Base-by-base conservation (phyloP, 768 basidiomycete species). In the Dacryopinax primogenitus region DNA sequence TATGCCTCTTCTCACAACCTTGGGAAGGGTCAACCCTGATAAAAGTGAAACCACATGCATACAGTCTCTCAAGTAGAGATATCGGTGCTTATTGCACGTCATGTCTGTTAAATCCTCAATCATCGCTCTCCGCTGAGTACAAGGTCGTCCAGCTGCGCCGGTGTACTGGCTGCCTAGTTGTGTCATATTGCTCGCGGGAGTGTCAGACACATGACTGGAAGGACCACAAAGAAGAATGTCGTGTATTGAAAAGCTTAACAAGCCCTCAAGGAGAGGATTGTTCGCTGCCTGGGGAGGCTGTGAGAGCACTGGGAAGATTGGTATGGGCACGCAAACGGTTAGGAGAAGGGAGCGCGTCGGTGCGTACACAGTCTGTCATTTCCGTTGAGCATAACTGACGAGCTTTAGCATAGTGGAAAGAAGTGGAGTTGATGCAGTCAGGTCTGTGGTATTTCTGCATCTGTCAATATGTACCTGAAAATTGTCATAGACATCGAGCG, bases 171-270 rank as follows among this genome's bases (percentile, higher is more conserved):
- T 98, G 95, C 72, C 82, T 81, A 62, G 75, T 77, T 0, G 71
- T 90, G 0, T 80, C 82, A 70, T 98, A 97, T 70, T 97, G 95
- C 72, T 81, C 86, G 1, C 69, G 90, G 85, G 72, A 72, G 37
- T 92, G 90, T 70, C 90, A 92, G 76, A 83, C 76, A 39, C 72
- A 73, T 32, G 91, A 90, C 69, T 92, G 91, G 92, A 23, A 71
- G 0, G 35, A 81, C 1, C 94, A 96, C 74, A 89, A 86, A 73
- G 73, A 74, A 1, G 94, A 97, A 79, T 97, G 95, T 71, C 65
- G 67, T 3, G 86, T 90, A 0, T 75, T 94, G 9, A 79, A 79
- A 64, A 76, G 74, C 63, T 86, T 65, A 58, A 13, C 18, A 11
- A 18, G 41, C 41, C 41, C 4, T 44, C 35, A 39, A 45, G 23